phyloP scores from a whole-genome alignment of 2,329 filamentous ascomycete genomes.

The Fusarium kyushuense region DNA sequence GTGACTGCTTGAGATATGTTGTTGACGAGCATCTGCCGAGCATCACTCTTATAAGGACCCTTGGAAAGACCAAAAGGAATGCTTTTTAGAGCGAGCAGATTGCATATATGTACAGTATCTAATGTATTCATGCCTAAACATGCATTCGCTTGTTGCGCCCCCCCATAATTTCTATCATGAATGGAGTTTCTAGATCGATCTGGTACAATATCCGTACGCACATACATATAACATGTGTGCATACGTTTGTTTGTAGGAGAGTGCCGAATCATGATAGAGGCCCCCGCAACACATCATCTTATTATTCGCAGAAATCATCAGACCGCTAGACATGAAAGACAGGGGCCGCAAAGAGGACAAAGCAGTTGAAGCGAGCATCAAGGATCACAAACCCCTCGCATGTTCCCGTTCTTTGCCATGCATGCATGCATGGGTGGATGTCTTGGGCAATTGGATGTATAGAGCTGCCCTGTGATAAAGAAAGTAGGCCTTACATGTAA shows the following conservation, averaged over 20 bases:
- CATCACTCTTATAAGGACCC: not conserved
- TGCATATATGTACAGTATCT: not conserved
- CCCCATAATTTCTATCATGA: conserved; percentile 6
- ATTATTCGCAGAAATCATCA: conserved; percentile 46
- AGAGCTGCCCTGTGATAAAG: not conserved
- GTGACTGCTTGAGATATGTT: not conserved
- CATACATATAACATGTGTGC: not conserved
- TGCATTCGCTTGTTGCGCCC: not conserved
- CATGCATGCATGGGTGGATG: not conserved
- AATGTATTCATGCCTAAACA: conserved; percentile 5
- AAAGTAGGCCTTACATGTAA: not conserved
- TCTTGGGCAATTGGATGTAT: not conserved
- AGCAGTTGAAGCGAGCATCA: conserved; percentile 10
- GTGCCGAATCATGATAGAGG: conserved; percentile 29
- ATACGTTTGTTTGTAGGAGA: conserved; percentile 9
- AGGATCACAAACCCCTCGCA: not conserved
- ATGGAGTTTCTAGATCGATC: conserved; percentile 22
- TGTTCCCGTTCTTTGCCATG: not conserved
- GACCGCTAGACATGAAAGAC: conserved; percentile 35
- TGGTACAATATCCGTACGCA: not conserved
- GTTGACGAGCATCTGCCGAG: conserved; percentile 2
- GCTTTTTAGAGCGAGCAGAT: not conserved
- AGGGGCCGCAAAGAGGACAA: conserved; percentile 28
- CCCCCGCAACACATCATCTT: conserved; percentile 46
- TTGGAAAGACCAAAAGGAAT: not conserved